Base-by-base conservation (phyloP, 768 basidiomycete genomes). In the Phylloporus rhodoxanthus region DNA sequence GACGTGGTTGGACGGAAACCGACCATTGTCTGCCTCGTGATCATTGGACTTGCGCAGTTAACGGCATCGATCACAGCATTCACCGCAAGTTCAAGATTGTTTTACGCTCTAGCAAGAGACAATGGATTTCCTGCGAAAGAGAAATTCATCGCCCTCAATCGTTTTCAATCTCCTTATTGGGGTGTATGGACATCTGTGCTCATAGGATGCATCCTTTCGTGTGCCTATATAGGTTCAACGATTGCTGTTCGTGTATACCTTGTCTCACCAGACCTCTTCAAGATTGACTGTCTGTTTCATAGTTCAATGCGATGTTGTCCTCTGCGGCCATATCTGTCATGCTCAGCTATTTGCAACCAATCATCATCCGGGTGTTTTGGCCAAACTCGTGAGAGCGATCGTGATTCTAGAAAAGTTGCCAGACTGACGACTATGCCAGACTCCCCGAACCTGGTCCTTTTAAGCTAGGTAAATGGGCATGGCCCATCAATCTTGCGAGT, bases 361-460 rank as follows among this genome's bases (percentile, higher is more conserved):
- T 82, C 51, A 68, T 77, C 37, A 78, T 80, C 36, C 73, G 80
- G 6, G 75, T 78, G 4, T 77, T 81, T 60, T 81, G 79, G 78
- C 77, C 78, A 6, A 60, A 66, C 8, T 69, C 77, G 70, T 78
- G 53, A 57, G 42, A n/a, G 23, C 17, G 21, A 72, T 69, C 11
- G 8, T 25, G 0, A 21, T 28, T 13, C 17, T n/a, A 26, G 20
- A 40, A 29, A n/a, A 0, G 2, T 2, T 32, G 9, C 7, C 26
- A 21, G 25, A 54, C 34, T 52, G 19, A 62, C 20, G 21, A 5
- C 8, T 8, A 2, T 26, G 15, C n/a, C 43, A 79, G 77, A n/a
- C 69, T 80, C 43, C 58, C 62, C 9, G 69, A 71, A 37, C 73
- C 67, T 23, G 76, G 78, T 8, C 76, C 75, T n/a, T 80, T 81